Evolutionary conservation across 1,284 basidiomycete genomes (phyloP).

Genomic region (Peniophora sp.): DNA sequence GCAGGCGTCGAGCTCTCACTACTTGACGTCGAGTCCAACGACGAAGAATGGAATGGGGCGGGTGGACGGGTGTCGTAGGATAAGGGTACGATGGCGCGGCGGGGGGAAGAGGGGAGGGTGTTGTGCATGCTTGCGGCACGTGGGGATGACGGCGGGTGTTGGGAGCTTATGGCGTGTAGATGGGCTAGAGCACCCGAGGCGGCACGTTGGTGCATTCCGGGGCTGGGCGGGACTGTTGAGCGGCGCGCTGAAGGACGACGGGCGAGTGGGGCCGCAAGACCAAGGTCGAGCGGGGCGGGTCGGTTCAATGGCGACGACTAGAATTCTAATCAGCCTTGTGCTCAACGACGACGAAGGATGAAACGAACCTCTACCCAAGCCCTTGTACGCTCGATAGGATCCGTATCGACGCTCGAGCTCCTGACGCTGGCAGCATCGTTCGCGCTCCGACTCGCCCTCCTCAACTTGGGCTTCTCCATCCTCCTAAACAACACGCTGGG

Average conservation of each 20-base stretch:
- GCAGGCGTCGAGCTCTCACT: conserved; percentile 14
- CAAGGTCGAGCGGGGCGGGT: no score
- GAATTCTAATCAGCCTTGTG: not conserved
- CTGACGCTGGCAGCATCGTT: not conserved
- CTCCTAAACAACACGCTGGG: conserved; percentile 7
- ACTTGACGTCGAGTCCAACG: not conserved
- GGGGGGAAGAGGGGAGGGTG: not conserved
- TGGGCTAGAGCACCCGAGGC: no score
- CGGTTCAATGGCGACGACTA: no score
- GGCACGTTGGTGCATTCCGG: no score
- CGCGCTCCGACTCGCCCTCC: not conserved
- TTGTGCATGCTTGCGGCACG: not conserved
- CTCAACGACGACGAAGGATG: not conserved
- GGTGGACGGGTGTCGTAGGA: conserved; percentile 15
- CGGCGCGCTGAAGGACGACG: no score
- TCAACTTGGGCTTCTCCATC: no score
- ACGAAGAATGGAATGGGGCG: conserved; percentile 8
- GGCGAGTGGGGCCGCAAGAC: no score
- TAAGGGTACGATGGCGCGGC: not conserved
- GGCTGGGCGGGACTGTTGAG: no score
- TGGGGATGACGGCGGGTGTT: not conserved
- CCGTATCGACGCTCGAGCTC: not conserved
- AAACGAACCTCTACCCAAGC: not conserved
- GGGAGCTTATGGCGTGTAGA: not conserved
- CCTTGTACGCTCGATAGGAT: not conserved